phyloP scores from a whole-genome alignment of 768 basidiomycete genomes.

The Kwoniella heveanensis region DNA sequence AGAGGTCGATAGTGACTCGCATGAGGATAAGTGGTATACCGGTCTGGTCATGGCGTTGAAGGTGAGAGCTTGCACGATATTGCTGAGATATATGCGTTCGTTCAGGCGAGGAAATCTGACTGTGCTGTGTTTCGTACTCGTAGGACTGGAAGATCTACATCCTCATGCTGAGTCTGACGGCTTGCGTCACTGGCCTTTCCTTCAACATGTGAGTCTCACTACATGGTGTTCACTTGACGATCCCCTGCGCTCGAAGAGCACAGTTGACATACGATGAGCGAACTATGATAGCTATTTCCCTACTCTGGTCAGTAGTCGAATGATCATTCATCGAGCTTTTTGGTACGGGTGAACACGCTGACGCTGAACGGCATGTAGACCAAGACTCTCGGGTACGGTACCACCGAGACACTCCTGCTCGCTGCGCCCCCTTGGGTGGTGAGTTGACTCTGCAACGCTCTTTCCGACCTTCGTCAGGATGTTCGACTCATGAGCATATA shows the following conservation, averaged over 20 bases:
- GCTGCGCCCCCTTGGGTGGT: slow-evolving; percentile 44
- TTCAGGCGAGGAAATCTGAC: background rate
- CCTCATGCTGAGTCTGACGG: slow-evolving; percentile 37
- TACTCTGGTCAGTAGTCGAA: slow-evolving; percentile 29
- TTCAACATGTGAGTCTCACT: slow-evolving; percentile 33
- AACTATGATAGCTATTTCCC: slow-evolving; percentile 28
- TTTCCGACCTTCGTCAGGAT: slow-evolving; percentile 17
- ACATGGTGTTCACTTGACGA: no score
- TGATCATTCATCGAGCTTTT: no score
- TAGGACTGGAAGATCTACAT: slow-evolving; percentile 44
- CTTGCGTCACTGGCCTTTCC: slow-evolving; percentile 36
- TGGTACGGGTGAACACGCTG: no score
- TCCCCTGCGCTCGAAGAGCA: no score
- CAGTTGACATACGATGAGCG: background rate
- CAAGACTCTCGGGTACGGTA: slow-evolving; percentile 42
- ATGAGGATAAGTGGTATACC: slow-evolving; percentile 32
- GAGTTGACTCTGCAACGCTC: slow-evolving; percentile 1
- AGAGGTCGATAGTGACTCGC: slow-evolving; percentile 18
- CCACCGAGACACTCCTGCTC: slow-evolving; percentile 45
- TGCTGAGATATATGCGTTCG: no score
- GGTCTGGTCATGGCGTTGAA: slow-evolving; percentile 33
- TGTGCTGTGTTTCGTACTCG: background rate
- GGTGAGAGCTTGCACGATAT: slow-evolving; percentile 20
- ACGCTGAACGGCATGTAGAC: no score
- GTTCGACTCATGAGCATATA: no score